Percentiles rank a stretch among this genome's conserved stretches.
These are phyloP conservation scores for Solanum hybrid DNA, from an alignment of 305 asterid genomes.

Conservation along the genomic window DNA sequence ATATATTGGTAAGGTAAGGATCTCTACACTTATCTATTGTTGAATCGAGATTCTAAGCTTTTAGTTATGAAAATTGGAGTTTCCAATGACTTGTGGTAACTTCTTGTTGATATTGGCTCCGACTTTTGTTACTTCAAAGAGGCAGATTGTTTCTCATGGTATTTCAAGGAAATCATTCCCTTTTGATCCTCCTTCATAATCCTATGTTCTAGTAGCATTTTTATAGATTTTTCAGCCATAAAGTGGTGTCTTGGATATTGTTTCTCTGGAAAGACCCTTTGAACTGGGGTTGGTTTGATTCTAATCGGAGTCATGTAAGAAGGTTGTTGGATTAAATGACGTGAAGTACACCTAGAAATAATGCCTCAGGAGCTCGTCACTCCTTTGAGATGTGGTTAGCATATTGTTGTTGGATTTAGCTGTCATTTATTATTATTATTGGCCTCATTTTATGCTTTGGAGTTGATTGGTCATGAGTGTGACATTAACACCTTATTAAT, in stretches of 20 bases:
- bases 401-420: not conserved
- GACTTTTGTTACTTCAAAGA: too few relatives aligned
- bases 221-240: not conserved
- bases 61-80: too few relatives aligned
- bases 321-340: not conserved
- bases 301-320: not conserved
- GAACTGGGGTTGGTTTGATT: not conserved
- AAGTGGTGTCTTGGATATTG: not conserved
- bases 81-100: too few relatives aligned
- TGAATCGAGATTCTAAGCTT: too few relatives aligned
- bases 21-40: too few relatives aligned
- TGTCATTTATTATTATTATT: too few relatives aligned
- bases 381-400: not conserved
- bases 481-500: not conserved
- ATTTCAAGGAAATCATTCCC: too few relatives aligned
- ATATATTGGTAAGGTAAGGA: too few relatives aligned
- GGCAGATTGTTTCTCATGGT: too few relatives aligned
- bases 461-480: not conserved
- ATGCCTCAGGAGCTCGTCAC: not conserved
- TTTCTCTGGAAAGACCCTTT: not conserved
- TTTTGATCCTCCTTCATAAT: too few relatives aligned
- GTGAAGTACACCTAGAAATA: not conserved
- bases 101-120: too few relatives aligned
- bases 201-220: too few relatives aligned
- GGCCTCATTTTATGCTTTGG: not conserved